phyloP scores from a whole-genome alignment of 768 basidiomycete species.

The Pisolithus microcarpus region DNA sequence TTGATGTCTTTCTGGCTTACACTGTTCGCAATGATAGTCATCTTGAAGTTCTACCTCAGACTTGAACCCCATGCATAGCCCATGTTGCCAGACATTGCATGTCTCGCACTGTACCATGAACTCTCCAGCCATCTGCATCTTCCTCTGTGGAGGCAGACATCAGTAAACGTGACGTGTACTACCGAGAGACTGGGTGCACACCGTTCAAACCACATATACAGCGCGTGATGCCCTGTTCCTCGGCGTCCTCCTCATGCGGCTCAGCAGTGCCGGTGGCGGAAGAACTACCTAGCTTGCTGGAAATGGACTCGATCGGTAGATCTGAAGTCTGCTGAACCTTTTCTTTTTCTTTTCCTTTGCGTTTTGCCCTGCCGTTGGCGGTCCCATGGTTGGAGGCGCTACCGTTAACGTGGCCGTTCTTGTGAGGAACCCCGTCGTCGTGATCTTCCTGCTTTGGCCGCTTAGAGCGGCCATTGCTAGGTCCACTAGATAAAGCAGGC shows the following conservation, averaged over 20 bases:
- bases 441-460: slow-evolving; percentile 68
- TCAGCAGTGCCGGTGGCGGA: slow-evolving; percentile 29
- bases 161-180: slow-evolving; percentile 16
- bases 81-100: slow-evolving; percentile 98
- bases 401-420: slow-evolving; percentile 34
- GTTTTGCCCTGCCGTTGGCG: slow-evolving; percentile 43
- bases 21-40: slow-evolving; percentile 92
- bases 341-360: slow-evolving; percentile 64
- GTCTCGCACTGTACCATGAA: slow-evolving; percentile 98
- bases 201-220: slow-evolving; percentile 82
- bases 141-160: slow-evolving; percentile 43
- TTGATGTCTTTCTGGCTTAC: slow-evolving; percentile 78
- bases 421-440: slow-evolving; percentile 49
- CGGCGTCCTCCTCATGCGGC: slow-evolving; percentile 40
- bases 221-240: slow-evolving; percentile 58
- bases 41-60: slow-evolving; percentile 67
- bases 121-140: slow-evolving; percentile 78
- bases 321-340: slow-evolving; percentile 29
- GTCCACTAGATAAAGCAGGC: slow-evolving; percentile 33
- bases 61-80: slow-evolving; percentile 90
- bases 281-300: slow-evolving; percentile 23
- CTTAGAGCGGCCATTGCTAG: slow-evolving; percentile 41
- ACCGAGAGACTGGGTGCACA: slow-evolving; percentile 30
- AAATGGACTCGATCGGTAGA: slow-evolving; percentile 22
- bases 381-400: slow-evolving; percentile 22